Conservation (phyloP, 768 basidiomycete species). For the Calocybe cyanea region DNA sequence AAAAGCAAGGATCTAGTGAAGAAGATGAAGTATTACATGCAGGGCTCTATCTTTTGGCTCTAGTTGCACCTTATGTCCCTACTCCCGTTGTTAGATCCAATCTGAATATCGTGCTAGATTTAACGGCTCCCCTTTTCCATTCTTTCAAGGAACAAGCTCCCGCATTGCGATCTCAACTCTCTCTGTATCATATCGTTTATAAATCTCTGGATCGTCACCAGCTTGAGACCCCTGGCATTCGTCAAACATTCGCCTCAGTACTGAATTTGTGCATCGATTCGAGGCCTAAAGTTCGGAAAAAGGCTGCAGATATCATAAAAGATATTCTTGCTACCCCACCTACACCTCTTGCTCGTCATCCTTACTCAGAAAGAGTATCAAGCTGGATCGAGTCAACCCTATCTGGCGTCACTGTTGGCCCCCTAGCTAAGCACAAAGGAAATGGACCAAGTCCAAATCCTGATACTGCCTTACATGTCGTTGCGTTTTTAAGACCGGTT, state of each 20-base stretch:
- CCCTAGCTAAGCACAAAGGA: slow-evolving; percentile 56
- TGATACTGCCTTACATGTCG: slow-evolving; percentile 76
- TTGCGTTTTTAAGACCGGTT: slow-evolving; percentile 67
- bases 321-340: slow-evolving; percentile 77
- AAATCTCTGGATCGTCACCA: slow-evolving; percentile 67
- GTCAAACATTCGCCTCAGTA: slow-evolving; percentile 82
- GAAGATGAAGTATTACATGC: slow-evolving; percentile 82
- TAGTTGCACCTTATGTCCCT: slow-evolving; percentile 75
- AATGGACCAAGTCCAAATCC: slow-evolving; percentile 54
- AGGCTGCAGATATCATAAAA: slow-evolving; percentile 81
- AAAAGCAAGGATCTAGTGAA: slow-evolving; percentile 34
- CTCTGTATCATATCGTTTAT: slow-evolving; percentile 68
- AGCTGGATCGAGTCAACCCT: slow-evolving; percentile 75
- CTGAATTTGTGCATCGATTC: slow-evolving; percentile 82
- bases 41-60: slow-evolving; percentile 77
- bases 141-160: slow-evolving; percentile 62
- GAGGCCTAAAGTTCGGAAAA: slow-evolving; percentile 90
- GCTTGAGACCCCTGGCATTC: slow-evolving; percentile 61
- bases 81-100: slow-evolving; percentile 78
- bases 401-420: slow-evolving; percentile 58
- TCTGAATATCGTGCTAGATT: slow-evolving; percentile 62
- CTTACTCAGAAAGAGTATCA: slow-evolving; percentile 78
- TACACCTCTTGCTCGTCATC: slow-evolving; percentile 73
- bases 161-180: slow-evolving; percentile 81
- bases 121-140: slow-evolving; percentile 79